These are phyloP conservation scores for Emericellopsis atlantica DNA, from an alignment of 2,329 filamentous ascomycete genomes.

Conservation along the genomic window DNA sequence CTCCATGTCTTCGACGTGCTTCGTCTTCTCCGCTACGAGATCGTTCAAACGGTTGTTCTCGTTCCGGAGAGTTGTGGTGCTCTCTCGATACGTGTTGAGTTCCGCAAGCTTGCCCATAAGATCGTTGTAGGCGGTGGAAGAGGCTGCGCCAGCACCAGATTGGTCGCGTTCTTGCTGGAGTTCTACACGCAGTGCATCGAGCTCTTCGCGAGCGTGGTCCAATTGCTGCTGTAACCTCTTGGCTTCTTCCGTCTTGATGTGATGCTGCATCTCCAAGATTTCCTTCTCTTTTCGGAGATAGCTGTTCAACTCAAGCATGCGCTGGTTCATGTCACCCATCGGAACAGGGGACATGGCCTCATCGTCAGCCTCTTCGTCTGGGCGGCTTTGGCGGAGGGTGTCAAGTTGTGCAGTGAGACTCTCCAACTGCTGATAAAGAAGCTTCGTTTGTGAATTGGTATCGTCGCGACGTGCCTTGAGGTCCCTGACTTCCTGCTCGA, in stretches of 20 bases:
- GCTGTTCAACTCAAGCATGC: slow-evolving; percentile 78
- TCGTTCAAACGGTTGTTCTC: slow-evolving; percentile 71
- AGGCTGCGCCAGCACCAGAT: slow-evolving; percentile 60
- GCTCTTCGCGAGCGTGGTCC: slow-evolving; percentile 72
- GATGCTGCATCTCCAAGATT: slow-evolving; percentile 92
- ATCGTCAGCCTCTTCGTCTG: slow-evolving; percentile 33
- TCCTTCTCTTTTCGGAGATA: slow-evolving; percentile 94
- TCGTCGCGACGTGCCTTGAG: slow-evolving; percentile 71
- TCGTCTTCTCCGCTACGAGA: slow-evolving; percentile 61
- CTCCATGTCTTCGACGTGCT: slow-evolving; percentile 62
- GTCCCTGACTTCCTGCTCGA: slow-evolving; percentile 76
- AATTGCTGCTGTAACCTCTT: slow-evolving; percentile 86
- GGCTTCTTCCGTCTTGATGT: slow-evolving; percentile 75
- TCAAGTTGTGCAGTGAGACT: slow-evolving; percentile 69
- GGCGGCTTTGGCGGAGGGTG: slow-evolving; percentile 64
- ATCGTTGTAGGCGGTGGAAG: slow-evolving; percentile 70
- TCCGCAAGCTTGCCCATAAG: slow-evolving; percentile 92
- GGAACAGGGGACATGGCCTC: slow-evolving; percentile 39
- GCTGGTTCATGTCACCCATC: slow-evolving; percentile 52
- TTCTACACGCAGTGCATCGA: slow-evolving; percentile 81
- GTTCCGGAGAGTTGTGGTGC: slow-evolving; percentile 78
- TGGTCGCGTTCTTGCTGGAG: slow-evolving; percentile 78
- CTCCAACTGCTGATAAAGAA: slow-evolving; percentile 83
- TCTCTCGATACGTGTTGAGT: slow-evolving; percentile 90
- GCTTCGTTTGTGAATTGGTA: slow-evolving; percentile 75